phyloP scores from a whole-genome alignment of 495 filamentous ascomycete genomes.

The Niebla homalea region DNA sequence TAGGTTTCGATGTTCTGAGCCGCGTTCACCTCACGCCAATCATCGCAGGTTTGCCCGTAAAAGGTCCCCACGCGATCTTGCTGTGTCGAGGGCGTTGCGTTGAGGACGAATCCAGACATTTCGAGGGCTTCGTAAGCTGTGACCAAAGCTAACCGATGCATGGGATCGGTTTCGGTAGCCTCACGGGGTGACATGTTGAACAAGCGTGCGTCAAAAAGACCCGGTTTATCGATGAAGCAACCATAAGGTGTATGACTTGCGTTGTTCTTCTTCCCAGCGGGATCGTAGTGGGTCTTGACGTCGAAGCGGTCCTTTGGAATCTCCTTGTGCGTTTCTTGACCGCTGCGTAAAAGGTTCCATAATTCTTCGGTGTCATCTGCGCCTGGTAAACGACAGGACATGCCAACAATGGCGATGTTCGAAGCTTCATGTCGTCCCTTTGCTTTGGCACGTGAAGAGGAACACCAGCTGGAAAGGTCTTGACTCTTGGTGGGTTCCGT shows the following conservation, averaged over 20 bases:
- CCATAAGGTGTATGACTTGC: slow-evolving; percentile 21
- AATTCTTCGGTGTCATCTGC: not conserved
- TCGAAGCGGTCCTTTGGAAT: slow-evolving; percentile 18
- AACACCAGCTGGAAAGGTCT: no score
- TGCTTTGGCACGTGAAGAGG: no score
- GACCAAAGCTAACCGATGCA: slow-evolving; percentile 57
- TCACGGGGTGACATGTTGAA: slow-evolving; percentile 11
- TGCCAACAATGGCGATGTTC: slow-evolving; percentile 21
- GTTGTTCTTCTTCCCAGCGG: slow-evolving; percentile 19
- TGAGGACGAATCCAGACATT: slow-evolving; percentile 31
- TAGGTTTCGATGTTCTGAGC: slow-evolving; percentile 19
- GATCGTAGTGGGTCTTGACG: slow-evolving; percentile 16
- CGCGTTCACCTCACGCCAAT: slow-evolving; percentile 9
- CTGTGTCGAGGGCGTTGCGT: slow-evolving; percentile 1
- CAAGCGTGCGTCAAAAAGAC: slow-evolving; percentile 8
- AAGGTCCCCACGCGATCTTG: slow-evolving; percentile 2
- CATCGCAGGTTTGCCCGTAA: slow-evolving; percentile 3
- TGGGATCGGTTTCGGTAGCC: slow-evolving; percentile 50
- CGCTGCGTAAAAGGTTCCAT: not conserved
- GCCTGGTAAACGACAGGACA: slow-evolving; percentile 20
- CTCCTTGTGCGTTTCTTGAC: not conserved
- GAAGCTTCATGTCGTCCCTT: slow-evolving; percentile 4
- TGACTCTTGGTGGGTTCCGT: no score
- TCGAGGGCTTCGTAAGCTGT: slow-evolving; percentile 71
- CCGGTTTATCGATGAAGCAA: slow-evolving; percentile 18